Conservation (phyloP, 805 yeast species). For the Schwanniomyces sp. region DNA sequence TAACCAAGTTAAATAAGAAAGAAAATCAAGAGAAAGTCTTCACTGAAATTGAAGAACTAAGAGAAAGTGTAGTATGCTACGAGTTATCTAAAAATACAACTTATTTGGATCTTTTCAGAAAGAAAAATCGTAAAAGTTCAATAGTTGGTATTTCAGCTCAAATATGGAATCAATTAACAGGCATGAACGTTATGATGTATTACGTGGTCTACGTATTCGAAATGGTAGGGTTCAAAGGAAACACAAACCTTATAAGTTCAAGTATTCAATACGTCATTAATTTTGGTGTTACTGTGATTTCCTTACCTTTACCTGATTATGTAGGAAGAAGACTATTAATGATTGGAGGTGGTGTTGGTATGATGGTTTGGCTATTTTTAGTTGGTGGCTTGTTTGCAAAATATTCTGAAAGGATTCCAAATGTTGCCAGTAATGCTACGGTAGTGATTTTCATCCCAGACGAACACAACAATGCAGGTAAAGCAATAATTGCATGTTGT, state of each 20-base stretch:
- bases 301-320: conserved; percentile 55
- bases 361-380: conserved; percentile 43
- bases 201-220: conserved; percentile 59
- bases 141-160: conserved; percentile 53
- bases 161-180: conserved; percentile 59
- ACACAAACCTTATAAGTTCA: conserved; percentile 52
- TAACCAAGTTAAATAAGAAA: conserved; percentile 44
- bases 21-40: conserved; percentile 42
- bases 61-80: conserved; percentile 52
- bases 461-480: conserved; percentile 32
- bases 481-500: conserved; percentile 44
- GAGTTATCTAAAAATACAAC: conserved; percentile 47
- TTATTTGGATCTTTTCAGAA: conserved; percentile 50
- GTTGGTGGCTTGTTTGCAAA: conserved; percentile 40
- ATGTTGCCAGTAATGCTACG: conserved; percentile 13
- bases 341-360: conserved; percentile 46
- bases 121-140: conserved; percentile 51
- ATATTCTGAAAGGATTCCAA: conserved; percentile 28
- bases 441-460: conserved; percentile 34
- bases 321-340: conserved; percentile 68
- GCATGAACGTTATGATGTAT: conserved; percentile 65
- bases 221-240: conserved; percentile 55
- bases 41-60: conserved; percentile 58
- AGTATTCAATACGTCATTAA: conserved; percentile 60
- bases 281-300: conserved; percentile 58